Evolutionary conservation across 768 basidiomycete genomes (phyloP).

Genomic region (Russula griseocarnosa): DNA sequence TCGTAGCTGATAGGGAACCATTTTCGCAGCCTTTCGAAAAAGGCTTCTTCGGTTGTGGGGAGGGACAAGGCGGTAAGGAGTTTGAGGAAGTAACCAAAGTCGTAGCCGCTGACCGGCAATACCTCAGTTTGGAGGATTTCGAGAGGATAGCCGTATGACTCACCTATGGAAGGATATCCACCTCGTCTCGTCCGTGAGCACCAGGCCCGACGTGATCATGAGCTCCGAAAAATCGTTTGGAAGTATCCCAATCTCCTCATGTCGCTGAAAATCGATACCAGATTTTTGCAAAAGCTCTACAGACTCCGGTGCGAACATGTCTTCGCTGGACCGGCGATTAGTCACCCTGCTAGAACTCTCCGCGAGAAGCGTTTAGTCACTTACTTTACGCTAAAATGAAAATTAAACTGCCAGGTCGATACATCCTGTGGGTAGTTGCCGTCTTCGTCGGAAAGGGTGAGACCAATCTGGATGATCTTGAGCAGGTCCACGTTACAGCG

Average conservation of each 20-base stretch:
- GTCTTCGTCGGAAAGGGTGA: slow-evolving; percentile 91
- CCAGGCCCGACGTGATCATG: slow-evolving; percentile 93
- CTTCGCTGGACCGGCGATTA: slow-evolving; percentile 56
- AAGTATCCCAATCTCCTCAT: slow-evolving; percentile 86
- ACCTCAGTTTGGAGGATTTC: neutral
- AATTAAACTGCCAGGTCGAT: slow-evolving; percentile 99
- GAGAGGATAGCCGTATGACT: slow-evolving; percentile 33
- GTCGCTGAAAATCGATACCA: slow-evolving; percentile 92
- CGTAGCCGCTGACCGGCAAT: slow-evolving; percentile 71
- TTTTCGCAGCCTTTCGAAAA: slow-evolving; percentile 78
- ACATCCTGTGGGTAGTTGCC: slow-evolving; percentile 87
- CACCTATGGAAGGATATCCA: slow-evolving; percentile 99
- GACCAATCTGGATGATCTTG: slow-evolving; percentile 95
- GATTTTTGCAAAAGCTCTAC: slow-evolving; percentile 92
- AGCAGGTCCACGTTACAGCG: slow-evolving; percentile 98
- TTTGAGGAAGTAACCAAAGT: slow-evolving; percentile 98
- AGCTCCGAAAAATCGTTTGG: slow-evolving; percentile 96
- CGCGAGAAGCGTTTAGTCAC: slow-evolving; percentile 32
- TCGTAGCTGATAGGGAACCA: slow-evolving; percentile 99
- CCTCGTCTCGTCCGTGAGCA: slow-evolving; percentile 79
- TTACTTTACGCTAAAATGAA: slow-evolving; percentile 85
- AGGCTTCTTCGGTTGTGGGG: slow-evolving; percentile 83
- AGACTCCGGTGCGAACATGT: slow-evolving; percentile 98
- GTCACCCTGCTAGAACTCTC: neutral
- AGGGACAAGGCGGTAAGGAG: slow-evolving; percentile 81